These are phyloP conservation scores for Solanum chiquidenum DNA, from an alignment of 257 asterid species.

Conservation along the genomic window DNA sequence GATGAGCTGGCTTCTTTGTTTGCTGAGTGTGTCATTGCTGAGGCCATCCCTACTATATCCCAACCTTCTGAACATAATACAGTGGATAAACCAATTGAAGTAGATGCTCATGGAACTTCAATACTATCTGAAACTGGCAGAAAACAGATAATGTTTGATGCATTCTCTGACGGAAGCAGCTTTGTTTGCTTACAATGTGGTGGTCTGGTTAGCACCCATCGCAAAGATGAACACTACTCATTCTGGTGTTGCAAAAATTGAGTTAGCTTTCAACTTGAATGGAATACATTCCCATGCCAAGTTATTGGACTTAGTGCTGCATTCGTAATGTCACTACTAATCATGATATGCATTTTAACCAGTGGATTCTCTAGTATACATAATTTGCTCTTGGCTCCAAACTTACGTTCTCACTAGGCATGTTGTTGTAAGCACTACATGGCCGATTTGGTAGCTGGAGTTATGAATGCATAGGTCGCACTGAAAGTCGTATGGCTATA, in stretches of 20 bases:
- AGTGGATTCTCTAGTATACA: not conserved
- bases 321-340: not conserved
- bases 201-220: conserved; percentile 72
- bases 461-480: not conserved
- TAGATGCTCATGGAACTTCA: conserved; percentile 46
- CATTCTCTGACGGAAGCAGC: conserved; percentile 91
- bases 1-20: conserved; percentile 78
- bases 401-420: not conserved
- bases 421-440: not conserved
- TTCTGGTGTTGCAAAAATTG: conserved; percentile 77
- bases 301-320: not conserved
- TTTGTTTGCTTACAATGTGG: conserved; percentile 85
- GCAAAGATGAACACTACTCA: conserved; percentile 76
- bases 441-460: not conserved
- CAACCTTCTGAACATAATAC: conserved; percentile 15
- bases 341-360: not conserved
- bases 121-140: conserved; percentile 81
- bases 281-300: not conserved
- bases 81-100: conserved; percentile 20
- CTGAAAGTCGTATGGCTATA: not conserved
- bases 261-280: conserved; percentile 3
- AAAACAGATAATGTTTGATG: conserved; percentile 66
- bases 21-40: conserved; percentile 92
- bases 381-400: not conserved
- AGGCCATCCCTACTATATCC: conserved; percentile 50